Conservation (phyloP, 768 basidiomycete species). For the Chlorophyllum brunneum region DNA sequence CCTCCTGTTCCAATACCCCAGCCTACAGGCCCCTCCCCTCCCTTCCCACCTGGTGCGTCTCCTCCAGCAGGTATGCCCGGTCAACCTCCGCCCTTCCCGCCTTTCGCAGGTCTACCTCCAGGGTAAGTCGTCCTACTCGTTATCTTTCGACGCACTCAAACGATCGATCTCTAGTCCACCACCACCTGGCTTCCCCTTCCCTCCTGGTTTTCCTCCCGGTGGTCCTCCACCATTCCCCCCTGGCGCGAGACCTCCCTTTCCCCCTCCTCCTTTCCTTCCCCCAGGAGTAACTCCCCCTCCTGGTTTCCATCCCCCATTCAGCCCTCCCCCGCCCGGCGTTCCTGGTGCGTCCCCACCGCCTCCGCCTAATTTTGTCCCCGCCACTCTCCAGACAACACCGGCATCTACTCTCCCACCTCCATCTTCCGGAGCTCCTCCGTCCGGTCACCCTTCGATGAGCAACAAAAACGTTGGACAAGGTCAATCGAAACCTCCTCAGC, state of each 20-base stretch:
- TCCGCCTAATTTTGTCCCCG: conserved; percentile 19
- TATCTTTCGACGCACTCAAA: conserved; percentile 13
- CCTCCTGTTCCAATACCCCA: conserved; percentile 36
- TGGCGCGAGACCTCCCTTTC: conserved; percentile 27
- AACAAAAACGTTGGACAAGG: no score
- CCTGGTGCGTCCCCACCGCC: conserved; percentile 17
- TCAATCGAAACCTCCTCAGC: conserved; percentile 25
- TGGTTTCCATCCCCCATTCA: conserved; percentile 14
- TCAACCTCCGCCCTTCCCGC: conserved; percentile 50
- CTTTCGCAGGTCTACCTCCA: conserved; percentile 50
- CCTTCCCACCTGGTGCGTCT: conserved; percentile 33
- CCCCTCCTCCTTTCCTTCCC: conserved; percentile 27
- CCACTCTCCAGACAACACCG: conserved; percentile 4
- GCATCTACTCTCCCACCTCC: neutral
- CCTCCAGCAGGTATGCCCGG: conserved; percentile 42
- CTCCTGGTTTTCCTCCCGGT: conserved; percentile 40
- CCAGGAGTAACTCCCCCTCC: conserved; percentile 18
- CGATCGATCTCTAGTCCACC: conserved; percentile 31
- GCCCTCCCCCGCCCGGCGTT: conserved; percentile 14
- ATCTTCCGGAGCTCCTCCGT: neutral
- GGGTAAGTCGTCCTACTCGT: conserved; percentile 39
- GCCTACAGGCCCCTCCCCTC: conserved; percentile 32
- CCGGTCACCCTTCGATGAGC: no score
- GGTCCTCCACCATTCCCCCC: conserved; percentile 24
- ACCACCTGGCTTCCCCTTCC: conserved; percentile 52